phyloP scores from a whole-genome alignment of 2,329 filamentous ascomycete species.

The Hypoxylon sp. region DNA sequence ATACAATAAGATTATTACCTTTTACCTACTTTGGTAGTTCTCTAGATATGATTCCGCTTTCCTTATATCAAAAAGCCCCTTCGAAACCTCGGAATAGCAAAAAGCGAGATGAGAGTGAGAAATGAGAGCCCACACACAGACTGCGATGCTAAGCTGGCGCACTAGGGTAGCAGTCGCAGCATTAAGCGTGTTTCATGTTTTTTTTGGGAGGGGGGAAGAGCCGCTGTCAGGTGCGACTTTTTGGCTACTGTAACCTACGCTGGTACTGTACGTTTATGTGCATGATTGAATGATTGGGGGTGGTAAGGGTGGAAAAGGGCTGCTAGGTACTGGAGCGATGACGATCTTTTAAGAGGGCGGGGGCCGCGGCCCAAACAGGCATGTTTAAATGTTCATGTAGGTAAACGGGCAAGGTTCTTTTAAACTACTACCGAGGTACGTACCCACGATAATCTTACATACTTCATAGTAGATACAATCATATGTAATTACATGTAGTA shows the following conservation, averaged over 20 bases:
- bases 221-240: constrained; percentile 32
- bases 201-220: constrained; percentile 40
- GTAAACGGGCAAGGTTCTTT: constrained; percentile 1
- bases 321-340: constrained; percentile 32
- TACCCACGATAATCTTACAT: background rate
- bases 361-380: constrained; percentile 18
- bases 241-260: background rate
- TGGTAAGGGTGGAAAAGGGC: constrained; percentile 6
- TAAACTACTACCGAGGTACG: constrained; percentile 11
- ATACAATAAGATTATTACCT: constrained; percentile 21
- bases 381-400: background rate
- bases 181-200: constrained; percentile 53
- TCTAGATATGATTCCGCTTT: constrained; percentile 36
- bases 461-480: too few relatives aligned
- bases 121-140: constrained; percentile 5
- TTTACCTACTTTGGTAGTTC: constrained; percentile 36
- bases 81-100: background rate
- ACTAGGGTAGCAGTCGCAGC: constrained; percentile 48
- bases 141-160: constrained; percentile 22
- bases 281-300: constrained; percentile 20
- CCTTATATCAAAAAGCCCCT: constrained; percentile 30
- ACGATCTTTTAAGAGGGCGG: constrained; percentile 14
- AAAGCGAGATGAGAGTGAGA: background rate
- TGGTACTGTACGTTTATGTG: constrained; percentile 28
- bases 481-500: background rate